These are phyloP conservation scores for Ulota crispa DNA, from an alignment of 225 moss, liverwort and hornwort species.

Conservation along the genomic window DNA sequence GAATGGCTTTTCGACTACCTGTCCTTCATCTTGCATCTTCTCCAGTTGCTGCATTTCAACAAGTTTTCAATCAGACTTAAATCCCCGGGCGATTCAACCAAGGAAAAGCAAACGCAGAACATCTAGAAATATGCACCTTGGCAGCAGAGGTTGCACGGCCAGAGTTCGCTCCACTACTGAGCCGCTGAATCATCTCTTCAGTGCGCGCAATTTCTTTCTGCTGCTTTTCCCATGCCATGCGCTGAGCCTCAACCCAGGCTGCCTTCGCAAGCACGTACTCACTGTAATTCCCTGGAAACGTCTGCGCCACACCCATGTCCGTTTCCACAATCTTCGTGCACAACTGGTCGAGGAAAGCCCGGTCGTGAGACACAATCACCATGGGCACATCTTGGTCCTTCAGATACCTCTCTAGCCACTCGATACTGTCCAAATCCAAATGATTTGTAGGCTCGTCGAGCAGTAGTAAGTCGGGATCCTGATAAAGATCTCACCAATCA, in stretches of 20 bases:
- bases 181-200: conserved; percentile 78
- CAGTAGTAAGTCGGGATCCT: conserved; percentile 81
- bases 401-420: conserved; percentile 79
- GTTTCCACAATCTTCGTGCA: conserved; percentile 94
- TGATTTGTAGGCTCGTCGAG: conserved; percentile 92
- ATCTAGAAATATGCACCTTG: conserved; percentile 36
- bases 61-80: conserved; percentile 1
- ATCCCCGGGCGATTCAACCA: neutral
- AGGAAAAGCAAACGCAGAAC: neutral
- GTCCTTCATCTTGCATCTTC: conserved; percentile 74
- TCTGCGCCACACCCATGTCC: conserved; percentile 86
- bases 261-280: conserved; percentile 73
- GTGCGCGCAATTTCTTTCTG: conserved; percentile 81
- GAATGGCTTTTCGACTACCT: conserved; percentile 77
- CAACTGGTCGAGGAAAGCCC: conserved; percentile 82
- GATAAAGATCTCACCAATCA: conserved; percentile 5
- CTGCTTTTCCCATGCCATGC: conserved; percentile 88
- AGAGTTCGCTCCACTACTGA: conserved; percentile 80
- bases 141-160: conserved; percentile 87
- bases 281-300: conserved; percentile 83
- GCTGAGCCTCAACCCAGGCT: conserved; percentile 72
- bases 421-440: conserved; percentile 83
- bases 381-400: conserved; percentile 87
- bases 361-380: conserved; percentile 90
- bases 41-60: conserved; percentile 54